Conservation (phyloP, 1,139 yeast species). For the Taphrina wiesneri region DNA sequence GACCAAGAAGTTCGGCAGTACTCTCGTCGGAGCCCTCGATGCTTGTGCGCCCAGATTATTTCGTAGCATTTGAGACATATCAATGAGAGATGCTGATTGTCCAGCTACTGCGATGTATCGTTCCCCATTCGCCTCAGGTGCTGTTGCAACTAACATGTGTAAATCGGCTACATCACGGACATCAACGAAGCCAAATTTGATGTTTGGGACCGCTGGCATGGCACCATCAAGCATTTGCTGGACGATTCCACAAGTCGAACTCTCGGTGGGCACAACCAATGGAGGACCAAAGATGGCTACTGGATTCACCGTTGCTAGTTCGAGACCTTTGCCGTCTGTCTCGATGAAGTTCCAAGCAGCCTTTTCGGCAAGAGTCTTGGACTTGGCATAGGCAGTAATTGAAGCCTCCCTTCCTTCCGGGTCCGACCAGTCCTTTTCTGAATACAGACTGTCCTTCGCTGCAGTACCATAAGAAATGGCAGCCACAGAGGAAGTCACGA, state of each 20-base stretch:
- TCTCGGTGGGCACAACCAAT: not conserved
- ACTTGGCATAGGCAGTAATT: constrained; percentile 49
- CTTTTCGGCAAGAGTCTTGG: constrained; percentile 53
- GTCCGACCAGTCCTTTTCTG: constrained; percentile 52
- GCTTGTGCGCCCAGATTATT: not conserved
- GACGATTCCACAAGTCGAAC: constrained; percentile 2
- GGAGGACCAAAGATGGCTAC: constrained; percentile 55
- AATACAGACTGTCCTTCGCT: constrained; percentile 43
- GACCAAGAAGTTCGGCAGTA: constrained; percentile 1
- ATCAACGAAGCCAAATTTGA: not conserved
- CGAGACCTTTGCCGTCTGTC: constrained; percentile 48
- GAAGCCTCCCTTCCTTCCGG: constrained; percentile 41
- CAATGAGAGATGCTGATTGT: not conserved
- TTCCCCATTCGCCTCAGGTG: not conserved
- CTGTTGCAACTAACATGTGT: not conserved
- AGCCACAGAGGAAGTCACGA: constrained; percentile 60
- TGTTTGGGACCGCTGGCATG: constrained; percentile 9
- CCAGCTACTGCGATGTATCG: constrained; percentile 1
- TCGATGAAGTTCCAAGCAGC: constrained; percentile 55
- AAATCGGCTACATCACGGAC: not conserved
- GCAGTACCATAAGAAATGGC: constrained; percentile 45
- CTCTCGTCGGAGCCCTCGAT: not conserved
- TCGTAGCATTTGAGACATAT: not conserved
- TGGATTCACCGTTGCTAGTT: constrained; percentile 53
- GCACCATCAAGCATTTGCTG: constrained; percentile 4